Evolutionary conservation across 345 rosid species (phyloP), one percentile per base, ranked within the genome.

Genomic region (Durio zibethinus): DNA sequence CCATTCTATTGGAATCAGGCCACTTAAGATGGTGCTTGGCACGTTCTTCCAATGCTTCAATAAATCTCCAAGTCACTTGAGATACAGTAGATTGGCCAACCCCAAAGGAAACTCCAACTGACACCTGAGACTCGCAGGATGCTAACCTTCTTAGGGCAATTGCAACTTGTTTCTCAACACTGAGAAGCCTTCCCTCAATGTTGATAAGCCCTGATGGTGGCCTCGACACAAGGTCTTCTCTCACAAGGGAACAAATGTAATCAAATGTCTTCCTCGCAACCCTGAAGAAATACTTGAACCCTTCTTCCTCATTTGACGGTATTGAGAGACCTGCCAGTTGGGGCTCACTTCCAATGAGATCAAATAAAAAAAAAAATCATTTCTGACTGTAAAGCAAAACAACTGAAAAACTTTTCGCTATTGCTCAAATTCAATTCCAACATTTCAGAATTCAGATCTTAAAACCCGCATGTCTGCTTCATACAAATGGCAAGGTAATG

Each of bases 51-150:
- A 92, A 83, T n/a, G 98, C 94, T 87, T 95, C 97, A 56, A 93
- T 92, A 82, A 95, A 93, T 79, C 99, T 89, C 98, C 99, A 95
- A 8, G 98, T 95, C 72, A 93, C 98, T 82, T 93, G 99, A 66
- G 99, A 96, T 57, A 96, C 99, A 0, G 99, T 96, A 35, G 99
- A 96, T 62, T 93, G 99, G 67, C 99, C 98, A 42, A 93, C 97
- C 53, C 98, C 92, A 59, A 95, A 93, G 74, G 99, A 87, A 38
- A 90, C 92, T 23, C 97, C 99, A 3, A 95, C 96, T 0, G 96
- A 95, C 77, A 95, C 99, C 80, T 95, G 99, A 76, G 99, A 95
- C 61, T 95, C 97, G 15, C 99, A 98, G 2, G 99, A 95, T 4
- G 99, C 99, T 74, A 95, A 77, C 82, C 96, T 87, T 84, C 99